A percentile compares a stretch with the other conserved stretches of the same genome.
Evolutionary conservation across 2,329 filamentous ascomycete species (phyloP).

Genomic region (Penicillium sp.): DNA sequence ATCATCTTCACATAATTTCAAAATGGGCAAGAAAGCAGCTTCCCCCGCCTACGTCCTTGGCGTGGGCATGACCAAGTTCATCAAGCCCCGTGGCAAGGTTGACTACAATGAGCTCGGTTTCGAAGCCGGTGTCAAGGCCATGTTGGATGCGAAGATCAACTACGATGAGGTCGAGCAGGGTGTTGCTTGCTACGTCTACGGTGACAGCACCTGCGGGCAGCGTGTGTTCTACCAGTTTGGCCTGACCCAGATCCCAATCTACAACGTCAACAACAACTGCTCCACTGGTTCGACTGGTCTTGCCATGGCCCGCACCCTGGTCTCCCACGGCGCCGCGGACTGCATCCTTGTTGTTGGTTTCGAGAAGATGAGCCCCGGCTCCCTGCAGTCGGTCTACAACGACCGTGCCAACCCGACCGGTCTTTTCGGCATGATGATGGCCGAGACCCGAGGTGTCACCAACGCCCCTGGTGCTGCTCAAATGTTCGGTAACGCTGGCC

Average conservation of each 20-base stretch:
- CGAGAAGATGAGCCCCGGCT: slow-evolving; percentile 98
- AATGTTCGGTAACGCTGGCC: slow-evolving; percentile 92
- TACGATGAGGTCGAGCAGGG: slow-evolving; percentile 97
- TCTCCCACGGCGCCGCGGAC: slow-evolving; percentile 79
- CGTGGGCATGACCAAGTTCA: slow-evolving; percentile 99
- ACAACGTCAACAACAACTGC: slow-evolving; percentile 99
- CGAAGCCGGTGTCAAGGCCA: slow-evolving; percentile 87
- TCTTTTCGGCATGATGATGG: slow-evolving; percentile 78
- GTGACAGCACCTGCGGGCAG: slow-evolving; percentile 92
- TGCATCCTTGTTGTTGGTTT: slow-evolving; percentile 93
- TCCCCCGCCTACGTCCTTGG: slow-evolving; percentile 83
- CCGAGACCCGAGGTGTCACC: slow-evolving; percentile 76
- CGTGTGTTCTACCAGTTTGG: slow-evolving; percentile 99
- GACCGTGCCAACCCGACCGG: slow-evolving; percentile 81
- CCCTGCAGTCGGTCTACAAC: slow-evolving; percentile 80
- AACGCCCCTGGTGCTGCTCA: slow-evolving; percentile 87
- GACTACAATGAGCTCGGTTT: slow-evolving; percentile 95
- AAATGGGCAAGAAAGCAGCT: slow-evolving; percentile 57
- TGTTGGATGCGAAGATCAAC: slow-evolving; percentile 77
- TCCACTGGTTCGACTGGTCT: slow-evolving; percentile 92
- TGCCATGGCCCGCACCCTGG: slow-evolving; percentile 79
- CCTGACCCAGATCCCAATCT: slow-evolving; percentile 94
- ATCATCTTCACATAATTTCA: slow-evolving; percentile 25
- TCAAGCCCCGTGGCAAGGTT: slow-evolving; percentile 92
- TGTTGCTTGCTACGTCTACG: slow-evolving; percentile 97